These are phyloP conservation scores for Trichaptum fuscoviolaceum DNA, from an alignment of 768 basidiomycete species.

Conservation along the genomic window DNA sequence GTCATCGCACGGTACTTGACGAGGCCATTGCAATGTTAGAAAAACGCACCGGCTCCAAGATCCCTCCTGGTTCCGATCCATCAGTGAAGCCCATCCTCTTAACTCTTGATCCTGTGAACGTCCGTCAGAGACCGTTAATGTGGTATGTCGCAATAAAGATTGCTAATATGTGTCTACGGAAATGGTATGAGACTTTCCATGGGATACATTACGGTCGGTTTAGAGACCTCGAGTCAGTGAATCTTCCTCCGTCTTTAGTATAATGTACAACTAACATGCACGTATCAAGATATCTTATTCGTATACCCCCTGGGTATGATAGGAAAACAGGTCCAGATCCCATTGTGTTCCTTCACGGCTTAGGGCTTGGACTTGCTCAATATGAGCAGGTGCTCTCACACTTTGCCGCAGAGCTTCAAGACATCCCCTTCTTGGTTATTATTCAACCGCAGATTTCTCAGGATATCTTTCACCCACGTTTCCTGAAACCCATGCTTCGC, in stretches of 20 bases:
- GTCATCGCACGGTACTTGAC: conserved; percentile 48
- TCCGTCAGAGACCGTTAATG: conserved; percentile 61
- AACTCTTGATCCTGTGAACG: conserved; percentile 72
- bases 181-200: conserved; percentile 38
- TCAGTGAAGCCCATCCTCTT: conserved; percentile 52
- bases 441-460: conserved; percentile 87
- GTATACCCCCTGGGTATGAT: conserved; percentile 65
- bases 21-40: conserved; percentile 60
- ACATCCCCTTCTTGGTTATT: conserved; percentile 71
- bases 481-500: conserved; percentile 65
- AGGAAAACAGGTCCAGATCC: conserved; percentile 54
- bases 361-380: conserved; percentile 77
- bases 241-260: background rate
- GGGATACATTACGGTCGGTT: conserved; percentile 40
- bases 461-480: conserved; percentile 71
- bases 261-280: background rate
- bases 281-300: conserved; percentile 59
- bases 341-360: conserved; percentile 81
- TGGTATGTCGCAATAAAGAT: conserved; percentile 52
- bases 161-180: conserved; percentile 44
- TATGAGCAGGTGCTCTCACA: conserved; percentile 58
- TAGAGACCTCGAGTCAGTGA: conserved; percentile 64
- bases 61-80: conserved; percentile 57
- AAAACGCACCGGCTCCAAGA: conserved; percentile 59
- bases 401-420: conserved; percentile 48